Percentiles rank a stretch among this genome's conserved stretches.
These are phyloP conservation scores for Lotmaria passim DNA, from an alignment of 208 protist species.

Conservation along the genomic window DNA sequence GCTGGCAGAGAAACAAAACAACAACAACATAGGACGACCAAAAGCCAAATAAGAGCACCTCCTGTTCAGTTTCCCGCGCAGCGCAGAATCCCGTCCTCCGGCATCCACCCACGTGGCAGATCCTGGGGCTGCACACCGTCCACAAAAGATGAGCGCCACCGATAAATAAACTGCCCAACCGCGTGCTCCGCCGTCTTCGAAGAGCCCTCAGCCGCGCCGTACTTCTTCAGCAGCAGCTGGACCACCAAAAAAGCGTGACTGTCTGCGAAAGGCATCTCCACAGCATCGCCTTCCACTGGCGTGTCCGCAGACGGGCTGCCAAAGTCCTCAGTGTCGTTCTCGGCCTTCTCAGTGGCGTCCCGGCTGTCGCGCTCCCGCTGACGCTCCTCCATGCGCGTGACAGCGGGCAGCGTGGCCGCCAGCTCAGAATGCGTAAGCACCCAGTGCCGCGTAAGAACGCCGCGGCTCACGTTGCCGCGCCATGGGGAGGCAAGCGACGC, in stretches of 20 bases:
- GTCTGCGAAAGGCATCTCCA: slow-evolving; percentile 41
- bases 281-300: not conserved
- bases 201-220: slow-evolving; percentile 6
- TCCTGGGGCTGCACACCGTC: slow-evolving; percentile 43
- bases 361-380: not conserved
- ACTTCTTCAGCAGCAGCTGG: slow-evolving; percentile 50
- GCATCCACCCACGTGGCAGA: slow-evolving; percentile 54
- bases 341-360: slow-evolving; percentile 9
- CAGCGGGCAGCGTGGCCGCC: slow-evolving; percentile 22
- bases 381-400: slow-evolving; percentile 45
- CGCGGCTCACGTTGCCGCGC: slow-evolving; percentile 24
- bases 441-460: slow-evolving; percentile 57
- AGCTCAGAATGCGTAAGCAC: slow-evolving; percentile 38
- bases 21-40: not conserved
- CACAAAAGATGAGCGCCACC: slow-evolving; percentile 58
- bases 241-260: slow-evolving; percentile 65
- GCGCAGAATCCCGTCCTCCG: slow-evolving; percentile 57
- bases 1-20: not conserved
- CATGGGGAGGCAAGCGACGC: not conserved
- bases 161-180: slow-evolving; percentile 68
- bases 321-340: slow-evolving; percentile 6
- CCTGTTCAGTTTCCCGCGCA: slow-evolving; percentile 6
- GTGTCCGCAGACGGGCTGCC: not conserved
- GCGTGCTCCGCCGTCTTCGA: slow-evolving; percentile 46
- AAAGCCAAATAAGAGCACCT: too few relatives aligned